These are phyloP conservation scores for Plasmodium inui DNA, from an alignment of 169 alveolate genomes.

Conservation along the genomic window DNA sequence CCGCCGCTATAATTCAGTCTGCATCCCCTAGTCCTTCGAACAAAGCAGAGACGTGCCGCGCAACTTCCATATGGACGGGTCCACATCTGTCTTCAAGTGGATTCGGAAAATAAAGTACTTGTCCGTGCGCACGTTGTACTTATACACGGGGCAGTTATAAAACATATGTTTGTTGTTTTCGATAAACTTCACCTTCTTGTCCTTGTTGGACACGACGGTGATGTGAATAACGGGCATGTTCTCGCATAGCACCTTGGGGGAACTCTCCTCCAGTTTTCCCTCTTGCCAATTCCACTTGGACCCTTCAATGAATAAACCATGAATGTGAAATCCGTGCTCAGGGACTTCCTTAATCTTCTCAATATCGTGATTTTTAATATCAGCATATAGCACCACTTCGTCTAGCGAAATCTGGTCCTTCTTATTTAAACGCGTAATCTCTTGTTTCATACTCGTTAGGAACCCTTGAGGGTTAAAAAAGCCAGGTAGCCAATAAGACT, in stretches of 20 bases:
- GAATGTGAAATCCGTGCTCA: slow-evolving; percentile 92
- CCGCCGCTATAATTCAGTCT: background rate
- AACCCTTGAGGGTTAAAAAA: slow-evolving; percentile 96
- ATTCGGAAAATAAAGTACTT: slow-evolving; percentile 94
- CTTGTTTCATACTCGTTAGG: slow-evolving; percentile 97
- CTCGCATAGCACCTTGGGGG: slow-evolving; percentile 88
- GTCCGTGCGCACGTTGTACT: slow-evolving; percentile 94
- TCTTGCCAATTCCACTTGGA: slow-evolving; percentile 95
- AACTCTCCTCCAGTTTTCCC: slow-evolving; percentile 92
- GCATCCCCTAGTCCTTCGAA: slow-evolving; percentile 79
- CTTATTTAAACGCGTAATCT: slow-evolving; percentile 92
- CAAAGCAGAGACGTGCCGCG: slow-evolving; percentile 86
- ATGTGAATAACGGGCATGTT: slow-evolving; percentile 92
- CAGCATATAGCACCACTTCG: slow-evolving; percentile 94
- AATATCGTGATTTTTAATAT: slow-evolving; percentile 84
- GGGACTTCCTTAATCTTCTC: slow-evolving; percentile 87
- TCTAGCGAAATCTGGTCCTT: slow-evolving; percentile 95
- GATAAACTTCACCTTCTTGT: slow-evolving; percentile 86
- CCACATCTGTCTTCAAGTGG: slow-evolving; percentile 89
- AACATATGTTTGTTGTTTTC: slow-evolving; percentile 89
- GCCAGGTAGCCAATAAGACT: slow-evolving; percentile 94
- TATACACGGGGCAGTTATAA: slow-evolving; percentile 95
- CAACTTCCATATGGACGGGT: slow-evolving; percentile 87
- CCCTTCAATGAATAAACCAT: slow-evolving; percentile 96
- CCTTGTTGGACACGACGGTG: slow-evolving; percentile 92